Evolutionary conservation across 495 filamentous ascomycete genomes (phyloP).

Genomic region (Annulohypoxylon moriforme): DNA sequence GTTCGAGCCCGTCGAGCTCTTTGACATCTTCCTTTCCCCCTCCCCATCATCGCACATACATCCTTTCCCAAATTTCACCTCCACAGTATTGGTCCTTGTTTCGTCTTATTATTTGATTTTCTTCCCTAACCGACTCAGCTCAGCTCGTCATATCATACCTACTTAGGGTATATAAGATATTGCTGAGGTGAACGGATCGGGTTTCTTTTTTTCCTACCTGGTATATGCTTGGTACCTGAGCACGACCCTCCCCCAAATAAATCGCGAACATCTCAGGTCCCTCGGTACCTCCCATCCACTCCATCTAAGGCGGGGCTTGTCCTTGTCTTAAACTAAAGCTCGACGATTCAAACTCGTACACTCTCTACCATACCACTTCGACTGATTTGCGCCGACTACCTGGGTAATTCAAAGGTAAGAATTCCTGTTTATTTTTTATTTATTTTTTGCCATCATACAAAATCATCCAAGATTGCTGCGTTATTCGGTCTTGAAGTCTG

Average conservation of each 20-base stretch:
- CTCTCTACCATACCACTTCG: slow-evolving; percentile 1
- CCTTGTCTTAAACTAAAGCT: slow-evolving; percentile 6
- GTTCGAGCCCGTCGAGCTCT: slow-evolving; percentile 32
- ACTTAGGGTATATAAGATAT: slow-evolving; percentile 2
- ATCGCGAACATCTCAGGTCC: background rate
- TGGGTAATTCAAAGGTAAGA: slow-evolving; percentile 26
- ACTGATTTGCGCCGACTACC: slow-evolving; percentile 9
- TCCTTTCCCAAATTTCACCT: slow-evolving; percentile 8
- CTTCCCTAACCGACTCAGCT: background rate
- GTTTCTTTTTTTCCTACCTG: background rate
- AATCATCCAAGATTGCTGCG: background rate
- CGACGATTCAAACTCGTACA: slow-evolving; percentile 13
- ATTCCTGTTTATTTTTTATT: background rate
- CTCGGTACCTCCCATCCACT: slow-evolving; percentile 4
- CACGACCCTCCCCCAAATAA: background rate
- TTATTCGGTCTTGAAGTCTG: slow-evolving; percentile 7
- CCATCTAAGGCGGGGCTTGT: slow-evolving; percentile 32
- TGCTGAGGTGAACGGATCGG: slow-evolving; percentile 2
- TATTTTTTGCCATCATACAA: background rate
- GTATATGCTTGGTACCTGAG: slow-evolving; percentile 10
- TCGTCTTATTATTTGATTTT: slow-evolving; percentile 20
- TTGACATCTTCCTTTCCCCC: slow-evolving; percentile 24
- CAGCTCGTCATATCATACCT: background rate
- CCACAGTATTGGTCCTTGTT: slow-evolving; percentile 19
- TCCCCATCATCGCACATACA: slow-evolving; percentile 6